A percentile compares a stretch with the other conserved stretches of the same genome.
phyloP scores from a whole-genome alignment of 2,329 filamentous ascomycete genomes.

The Penicillium sclerotiorum region DNA sequence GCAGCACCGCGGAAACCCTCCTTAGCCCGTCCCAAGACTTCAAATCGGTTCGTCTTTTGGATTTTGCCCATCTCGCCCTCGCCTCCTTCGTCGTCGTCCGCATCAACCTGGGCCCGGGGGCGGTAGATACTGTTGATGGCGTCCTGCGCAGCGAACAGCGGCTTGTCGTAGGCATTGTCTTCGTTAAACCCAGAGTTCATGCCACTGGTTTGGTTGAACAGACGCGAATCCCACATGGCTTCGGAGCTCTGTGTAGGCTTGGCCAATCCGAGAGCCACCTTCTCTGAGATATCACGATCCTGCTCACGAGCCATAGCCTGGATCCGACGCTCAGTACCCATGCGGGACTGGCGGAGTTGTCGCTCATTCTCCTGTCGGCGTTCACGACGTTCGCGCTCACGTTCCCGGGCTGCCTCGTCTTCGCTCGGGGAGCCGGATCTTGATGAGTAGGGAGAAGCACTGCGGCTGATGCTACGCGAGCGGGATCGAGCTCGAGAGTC shows the following conservation, averaged over 20 bases:
- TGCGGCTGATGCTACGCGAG: slow-evolving; percentile 49
- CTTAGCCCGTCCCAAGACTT: slow-evolving; percentile 78
- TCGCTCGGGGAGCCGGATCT: slow-evolving; percentile 53
- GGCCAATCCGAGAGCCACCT: slow-evolving; percentile 89
- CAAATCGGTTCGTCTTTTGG: slow-evolving; percentile 81
- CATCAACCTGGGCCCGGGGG: slow-evolving; percentile 70
- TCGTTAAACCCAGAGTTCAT: slow-evolving; percentile 95
- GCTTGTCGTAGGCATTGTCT: slow-evolving; percentile 96
- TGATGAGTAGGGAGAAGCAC: slow-evolving; percentile 47
- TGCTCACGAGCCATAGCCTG: slow-evolving; percentile 94
- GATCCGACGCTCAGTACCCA: slow-evolving; percentile 89
- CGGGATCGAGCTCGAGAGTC: slow-evolving; percentile 47
- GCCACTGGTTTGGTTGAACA: slow-evolving; percentile 93
- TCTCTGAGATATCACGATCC: slow-evolving; percentile 95
- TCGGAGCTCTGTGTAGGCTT: slow-evolving; percentile 92
- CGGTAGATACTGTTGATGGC: slow-evolving; percentile 93
- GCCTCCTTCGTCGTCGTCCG: slow-evolving; percentile 76
- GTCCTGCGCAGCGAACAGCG: slow-evolving; percentile 92
- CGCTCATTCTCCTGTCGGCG: slow-evolving; percentile 80
- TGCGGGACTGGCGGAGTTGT: slow-evolving; percentile 87
- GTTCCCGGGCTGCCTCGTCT: slow-evolving; percentile 72
- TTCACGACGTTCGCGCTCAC: slow-evolving; percentile 77
- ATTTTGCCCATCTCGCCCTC: slow-evolving; percentile 86
- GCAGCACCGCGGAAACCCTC: slow-evolving; percentile 83
- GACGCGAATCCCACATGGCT: slow-evolving; percentile 92